phyloP scores from a whole-genome alignment of 306 rosid species.

The Oxytropis ochrocephala region DNA sequence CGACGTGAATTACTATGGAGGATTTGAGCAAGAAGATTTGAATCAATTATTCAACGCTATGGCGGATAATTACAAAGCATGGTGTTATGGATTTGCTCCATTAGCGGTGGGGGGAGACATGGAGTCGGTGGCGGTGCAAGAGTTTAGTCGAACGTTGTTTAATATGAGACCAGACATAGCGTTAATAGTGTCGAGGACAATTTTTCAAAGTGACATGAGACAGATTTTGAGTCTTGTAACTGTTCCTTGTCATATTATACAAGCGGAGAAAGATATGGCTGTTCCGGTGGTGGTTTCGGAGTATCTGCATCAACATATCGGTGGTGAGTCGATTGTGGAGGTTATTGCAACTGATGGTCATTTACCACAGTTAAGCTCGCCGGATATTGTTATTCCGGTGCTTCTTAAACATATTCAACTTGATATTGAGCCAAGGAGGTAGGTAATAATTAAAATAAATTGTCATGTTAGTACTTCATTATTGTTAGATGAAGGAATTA shows the following conservation, averaged over 20 bases:
- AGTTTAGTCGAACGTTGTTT: conserved; percentile 82
- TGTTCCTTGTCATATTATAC: conserved; percentile 71
- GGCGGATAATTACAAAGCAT: conserved; percentile 66
- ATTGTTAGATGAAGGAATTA: too few species aligned
- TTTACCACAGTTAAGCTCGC: conserved; percentile 84
- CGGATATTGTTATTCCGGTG: conserved; percentile 65
- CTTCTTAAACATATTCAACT: conserved; percentile 56
- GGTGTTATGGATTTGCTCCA: conserved; percentile 84
- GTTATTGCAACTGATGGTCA: conserved; percentile 75
- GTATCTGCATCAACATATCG: conserved; percentile 57
- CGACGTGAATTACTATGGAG: conserved; percentile 72
- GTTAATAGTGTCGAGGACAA: conserved; percentile 45
- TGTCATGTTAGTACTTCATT: too few species aligned
- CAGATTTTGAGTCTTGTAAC: conserved; percentile 37
- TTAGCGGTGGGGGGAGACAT: conserved; percentile 78
- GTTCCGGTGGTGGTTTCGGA: conserved; percentile 76
- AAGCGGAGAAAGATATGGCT: conserved; percentile 67
- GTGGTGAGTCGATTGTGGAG: conserved; percentile 63
- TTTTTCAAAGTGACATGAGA: conserved; percentile 74
- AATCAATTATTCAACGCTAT: conserved; percentile 64
- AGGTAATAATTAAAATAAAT: too few species aligned
- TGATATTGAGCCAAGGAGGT: conserved; percentile 33
- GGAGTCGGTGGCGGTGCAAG: conserved; percentile 83
- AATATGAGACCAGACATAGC: conserved; percentile 92
- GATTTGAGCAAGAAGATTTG: conserved; percentile 72